Base-by-base conservation (phyloP, 164 flowering plant species). In the Vitis cinerea region DNA sequence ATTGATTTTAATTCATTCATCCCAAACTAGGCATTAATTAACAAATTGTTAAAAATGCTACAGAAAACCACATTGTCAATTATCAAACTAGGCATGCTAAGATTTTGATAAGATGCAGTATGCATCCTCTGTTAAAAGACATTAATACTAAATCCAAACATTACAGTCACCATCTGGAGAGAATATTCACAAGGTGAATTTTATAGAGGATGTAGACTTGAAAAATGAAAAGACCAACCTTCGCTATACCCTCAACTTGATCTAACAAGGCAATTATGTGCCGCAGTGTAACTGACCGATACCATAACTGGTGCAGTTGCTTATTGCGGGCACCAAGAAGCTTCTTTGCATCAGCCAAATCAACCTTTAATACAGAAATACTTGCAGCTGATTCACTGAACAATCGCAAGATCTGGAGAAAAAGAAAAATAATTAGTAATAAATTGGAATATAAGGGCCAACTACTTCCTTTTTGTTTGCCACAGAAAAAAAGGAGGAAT, bases 261-360 rank as follows among this genome's bases (percentile, higher is more conserved):
- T 96, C 97, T 77, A 96, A 78, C 50, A 96, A 76, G 30, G 99
- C 79, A 65, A 96, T 96, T 72, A 96, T 96, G 77, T 91, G 94
- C 51, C 97, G 92, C 80, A 96, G 72, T 70, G 99, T 93, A 64
- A 96, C 97, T 6, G 99, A 96, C 44, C 99, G 90, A 74, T 89
- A 93, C 95, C 97, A 93, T 66, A 96, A 73, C 75, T 96, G 99
- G 80, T 91, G 98, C 78, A 96, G 81, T 74, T 96, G 99, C 78
- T 90, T 96, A 77, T 89, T 96, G 50, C 93, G 93, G 27, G 90
- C 82, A 55, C 97, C 96, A 69, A 96, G 87, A 67, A 85, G 83
- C 73, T 82, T 89, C 82, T 95, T 91, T 60, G 99, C 94, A 61
- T 91, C 97, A 31, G 89, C 90, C 83, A 96, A 88, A 83, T 96